Evolutionary conservation across 345 rosid species (phyloP).

Genomic region (Syzygium jambos): DNA sequence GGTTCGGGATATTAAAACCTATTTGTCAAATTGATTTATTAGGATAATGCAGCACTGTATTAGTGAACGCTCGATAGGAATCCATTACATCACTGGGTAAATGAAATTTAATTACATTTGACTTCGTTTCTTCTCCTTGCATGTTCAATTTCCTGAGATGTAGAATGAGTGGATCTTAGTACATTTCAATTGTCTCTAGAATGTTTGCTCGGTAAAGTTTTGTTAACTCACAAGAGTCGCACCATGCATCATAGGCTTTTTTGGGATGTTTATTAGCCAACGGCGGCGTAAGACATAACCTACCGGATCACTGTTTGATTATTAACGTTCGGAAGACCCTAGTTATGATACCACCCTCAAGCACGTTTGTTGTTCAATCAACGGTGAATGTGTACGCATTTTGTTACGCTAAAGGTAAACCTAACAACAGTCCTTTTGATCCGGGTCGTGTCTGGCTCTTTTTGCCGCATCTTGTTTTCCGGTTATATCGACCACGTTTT

Average conservation of each 20-base stretch:
- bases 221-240: neutral
- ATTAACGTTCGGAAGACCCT: neutral
- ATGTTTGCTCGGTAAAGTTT: neutral
- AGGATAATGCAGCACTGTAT: rapidly evolving
- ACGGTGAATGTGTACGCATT: too few relatives aligned
- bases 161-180: neutral
- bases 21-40: neutral
- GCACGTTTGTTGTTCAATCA: neutral
- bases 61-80: rapidly evolving
- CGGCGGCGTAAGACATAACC: neutral
- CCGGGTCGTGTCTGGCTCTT: neutral
- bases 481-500: neutral
- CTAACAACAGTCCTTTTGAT: neutral
- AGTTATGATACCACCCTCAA: neutral
- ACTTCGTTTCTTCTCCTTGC: neutral
- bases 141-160: neutral
- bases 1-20: neutral
- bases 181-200: neutral
- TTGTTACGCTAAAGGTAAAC: neutral
- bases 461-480: neutral
- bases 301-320: neutral
- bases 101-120: neutral
- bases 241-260: neutral
- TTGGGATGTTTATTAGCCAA: neutral
- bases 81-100: neutral